Conservation (phyloP, 2,329 filamentous ascomycete genomes). For the Calonectria hawksworthii region DNA sequence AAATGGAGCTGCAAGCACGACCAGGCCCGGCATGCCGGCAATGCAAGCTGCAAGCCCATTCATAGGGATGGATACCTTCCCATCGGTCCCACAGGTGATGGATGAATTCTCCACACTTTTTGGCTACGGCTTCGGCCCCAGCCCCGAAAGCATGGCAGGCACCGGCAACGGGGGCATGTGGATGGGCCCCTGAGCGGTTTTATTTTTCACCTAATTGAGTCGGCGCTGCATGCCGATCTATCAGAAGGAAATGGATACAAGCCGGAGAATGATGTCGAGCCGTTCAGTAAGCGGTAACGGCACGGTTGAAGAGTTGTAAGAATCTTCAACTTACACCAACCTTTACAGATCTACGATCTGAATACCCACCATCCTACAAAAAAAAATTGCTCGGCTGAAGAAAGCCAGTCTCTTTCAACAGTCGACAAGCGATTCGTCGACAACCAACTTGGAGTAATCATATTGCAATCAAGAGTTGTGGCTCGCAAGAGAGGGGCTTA, state of each 20-base stretch:
- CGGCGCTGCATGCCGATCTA: slow-evolving; percentile 8
- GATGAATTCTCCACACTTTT: slow-evolving; percentile 54
- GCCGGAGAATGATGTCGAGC: not conserved
- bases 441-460: not conserved
- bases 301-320: not conserved
- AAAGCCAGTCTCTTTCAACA: not conserved
- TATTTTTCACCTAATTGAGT: slow-evolving; percentile 3
- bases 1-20: slow-evolving; percentile 36
- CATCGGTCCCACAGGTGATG: slow-evolving; percentile 55
- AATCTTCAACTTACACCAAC: not conserved
- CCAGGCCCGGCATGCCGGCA: slow-evolving; percentile 42
- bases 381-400: not conserved
- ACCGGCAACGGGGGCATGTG: slow-evolving; percentile 43
- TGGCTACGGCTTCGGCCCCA: slow-evolving; percentile 49
- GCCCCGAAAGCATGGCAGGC: slow-evolving; percentile 46
- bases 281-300: not conserved
- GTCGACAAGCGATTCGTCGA: not conserved
- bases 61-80: slow-evolving; percentile 54
- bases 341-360: slow-evolving; percentile 1
- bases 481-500: slow-evolving; percentile 10
- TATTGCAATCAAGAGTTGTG: not conserved
- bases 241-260: slow-evolving; percentile 15
- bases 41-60: slow-evolving; percentile 51
- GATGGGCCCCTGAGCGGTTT: slow-evolving; percentile 45
- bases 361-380: not conserved